Evolutionary conservation across 2,329 filamentous ascomycete genomes (phyloP).

Genomic region (Xylaria multiplex): DNA sequence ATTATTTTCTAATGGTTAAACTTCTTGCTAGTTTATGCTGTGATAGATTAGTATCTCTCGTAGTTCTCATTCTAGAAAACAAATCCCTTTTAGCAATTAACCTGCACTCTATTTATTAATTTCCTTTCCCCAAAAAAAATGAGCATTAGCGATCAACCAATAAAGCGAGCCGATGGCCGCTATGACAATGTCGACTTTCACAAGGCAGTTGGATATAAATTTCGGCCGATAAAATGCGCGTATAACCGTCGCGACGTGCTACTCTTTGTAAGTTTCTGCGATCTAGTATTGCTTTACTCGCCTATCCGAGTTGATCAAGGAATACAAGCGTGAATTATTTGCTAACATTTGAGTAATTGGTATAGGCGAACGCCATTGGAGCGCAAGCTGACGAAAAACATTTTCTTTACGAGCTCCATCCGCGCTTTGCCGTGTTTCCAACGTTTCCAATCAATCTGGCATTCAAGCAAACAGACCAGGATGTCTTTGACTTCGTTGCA

Average conservation of each 20-base stretch:
- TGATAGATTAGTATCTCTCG: too few relatives aligned
- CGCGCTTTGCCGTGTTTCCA: slow-evolving; percentile 57
- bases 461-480: slow-evolving; percentile 58
- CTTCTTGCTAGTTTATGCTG: too few relatives aligned
- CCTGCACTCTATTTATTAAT: too few relatives aligned
- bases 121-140: slow-evolving; percentile 3
- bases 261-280: slow-evolving; percentile 49
- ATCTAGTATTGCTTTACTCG: neutral
- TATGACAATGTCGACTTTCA: slow-evolving; percentile 38
- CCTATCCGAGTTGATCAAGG: neutral
- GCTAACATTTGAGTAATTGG: neutral
- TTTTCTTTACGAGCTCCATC: slow-evolving; percentile 57
- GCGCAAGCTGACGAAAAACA: slow-evolving; percentile 54
- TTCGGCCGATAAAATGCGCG: slow-evolving; percentile 35
- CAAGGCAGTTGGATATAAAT: slow-evolving; percentile 33
- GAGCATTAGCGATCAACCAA: slow-evolving; percentile 24
- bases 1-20: too few relatives aligned
- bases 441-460: slow-evolving; percentile 58
- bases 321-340: neutral
- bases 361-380: slow-evolving; percentile 54
- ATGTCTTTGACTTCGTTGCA: slow-evolving; percentile 41
- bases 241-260: slow-evolving; percentile 57
- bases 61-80: too few relatives aligned
- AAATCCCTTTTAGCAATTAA: too few relatives aligned
- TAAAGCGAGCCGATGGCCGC: slow-evolving; percentile 35